phyloP scores from a whole-genome alignment of 2,329 filamentous ascomycete genomes.

The Pezicula rhizophila region DNA sequence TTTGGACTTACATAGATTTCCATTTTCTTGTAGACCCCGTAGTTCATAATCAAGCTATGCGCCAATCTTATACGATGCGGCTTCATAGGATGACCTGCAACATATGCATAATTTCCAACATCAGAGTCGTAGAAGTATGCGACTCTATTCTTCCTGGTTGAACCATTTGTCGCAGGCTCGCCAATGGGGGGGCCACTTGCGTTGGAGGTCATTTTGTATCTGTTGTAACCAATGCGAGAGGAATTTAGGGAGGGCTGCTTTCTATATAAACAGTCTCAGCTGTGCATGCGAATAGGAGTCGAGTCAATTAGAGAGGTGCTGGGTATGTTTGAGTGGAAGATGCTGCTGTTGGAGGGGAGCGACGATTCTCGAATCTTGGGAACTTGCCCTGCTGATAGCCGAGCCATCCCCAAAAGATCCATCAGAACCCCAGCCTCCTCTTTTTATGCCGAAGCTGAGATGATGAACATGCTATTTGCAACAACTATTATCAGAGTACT shows the following conservation, averaged over 20 bases:
- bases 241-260: neutral
- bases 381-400: no score
- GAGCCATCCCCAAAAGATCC: no score
- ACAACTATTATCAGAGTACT: no score
- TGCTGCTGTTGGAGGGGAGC: neutral
- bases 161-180: conserved; percentile 41
- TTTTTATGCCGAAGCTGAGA: no score
- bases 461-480: no score
- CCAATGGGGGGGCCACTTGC: conserved; percentile 41
- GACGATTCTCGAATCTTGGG: neutral
- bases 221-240: conserved; percentile 3
- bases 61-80: conserved; percentile 92
- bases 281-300: no score
- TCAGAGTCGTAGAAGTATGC: conserved; percentile 99
- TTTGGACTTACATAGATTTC: conserved; percentile 73
- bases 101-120: conserved; percentile 97
- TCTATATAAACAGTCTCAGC: no score
- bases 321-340: neutral
- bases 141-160: conserved; percentile 67
- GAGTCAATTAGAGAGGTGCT: no score
- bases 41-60: conserved; percentile 93
- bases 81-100: conserved; percentile 97
- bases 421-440: no score
- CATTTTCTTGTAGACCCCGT: conserved; percentile 94
- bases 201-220: conserved; percentile 29